Percentiles rank a stretch among this genome's conserved stretches.
phyloP scores from a whole-genome alignment of 225 moss, liverwort and hornwort genomes.

The Sphagnum tenellum region DNA sequence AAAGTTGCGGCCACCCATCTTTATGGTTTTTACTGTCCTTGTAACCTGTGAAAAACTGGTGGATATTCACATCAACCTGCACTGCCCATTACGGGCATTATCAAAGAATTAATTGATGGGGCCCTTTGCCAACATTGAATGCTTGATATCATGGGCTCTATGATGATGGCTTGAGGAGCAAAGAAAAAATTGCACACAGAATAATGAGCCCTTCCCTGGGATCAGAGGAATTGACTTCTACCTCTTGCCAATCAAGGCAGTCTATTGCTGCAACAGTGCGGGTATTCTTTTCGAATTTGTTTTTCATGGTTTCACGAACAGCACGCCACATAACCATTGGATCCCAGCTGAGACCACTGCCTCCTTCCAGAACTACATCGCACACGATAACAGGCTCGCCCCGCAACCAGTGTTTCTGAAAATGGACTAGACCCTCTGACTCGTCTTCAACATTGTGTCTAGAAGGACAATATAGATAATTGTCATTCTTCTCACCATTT shows the following conservation, averaged over 20 bases:
- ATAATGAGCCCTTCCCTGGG: no score
- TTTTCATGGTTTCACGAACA: conserved; percentile 87
- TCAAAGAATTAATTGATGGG: no score
- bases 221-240: conserved; percentile 3
- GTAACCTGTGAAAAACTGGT: conserved; percentile 88
- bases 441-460: conserved; percentile 40
- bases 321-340: conserved; percentile 99
- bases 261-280: conserved; percentile 79
- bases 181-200: no score
- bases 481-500: conserved; percentile 27
- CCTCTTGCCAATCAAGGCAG: conserved; percentile 97
- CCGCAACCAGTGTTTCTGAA: conserved; percentile 77
- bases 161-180: no score
- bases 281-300: conserved; percentile 72
- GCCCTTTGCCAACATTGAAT: no score
- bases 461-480: conserved; percentile 60
- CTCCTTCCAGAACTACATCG: conserved; percentile 49
- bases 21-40: conserved; percentile 60
- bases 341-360: conserved; percentile 90
- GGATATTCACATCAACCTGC: conserved; percentile 93
- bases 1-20: conserved; percentile 80
- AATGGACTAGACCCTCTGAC: conserved; percentile 45
- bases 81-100: neutral
- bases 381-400: conserved; percentile 88
- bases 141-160: no score